Base-by-base conservation (phyloP, 495 filamentous ascomycete genomes). In the Trichocladium uniseriatum region DNA sequence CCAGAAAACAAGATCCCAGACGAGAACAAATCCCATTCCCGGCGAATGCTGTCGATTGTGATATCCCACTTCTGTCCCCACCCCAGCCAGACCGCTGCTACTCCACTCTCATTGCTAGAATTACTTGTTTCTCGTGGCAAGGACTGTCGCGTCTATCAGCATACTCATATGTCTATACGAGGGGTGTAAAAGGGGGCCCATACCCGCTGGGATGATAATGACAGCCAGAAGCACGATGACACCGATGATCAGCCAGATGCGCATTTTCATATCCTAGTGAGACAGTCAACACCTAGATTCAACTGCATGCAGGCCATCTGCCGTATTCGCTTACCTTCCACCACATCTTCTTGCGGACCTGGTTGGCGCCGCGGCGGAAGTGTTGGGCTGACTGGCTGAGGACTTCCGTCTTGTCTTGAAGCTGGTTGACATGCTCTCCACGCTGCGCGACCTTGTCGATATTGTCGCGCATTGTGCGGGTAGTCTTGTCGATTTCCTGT, bases 351-450 rank as follows among this genome's bases (percentile, higher is more conserved):
- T 96, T 97, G 58, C 91, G 80, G 49, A 97, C 91, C 55, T 87
- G 78, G 71, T 96, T 97, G 60, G 92, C 92, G 50, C 92, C 89
- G 48, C 89, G 82, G 57, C 90, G 87, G 79, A 98, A 98, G 43
- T 86, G 86, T 67, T 94, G 88, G 50, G 92, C 89, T 28, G 87
- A 90, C 49, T 79, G 76, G 35, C 87, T 86, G 53, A 99, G 79
- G 68, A 91, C 88, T 72, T 95, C 88, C 49, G 94, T 94, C 79
- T 96, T 96, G 67, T 94, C 83, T 72, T 94, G 88, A 29, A 99
- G 82, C 32, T 81, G 79, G 68, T 95, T 87, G 51, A 99, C 79
- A 58, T 82, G 79, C 55, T 86, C 89, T 56, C 92, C 94, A 76
- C 92, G 92, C 64, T 95, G 80, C 29, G 84, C 84, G 36, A 94